Percentiles rank a stretch among this genome's conserved stretches.
Evolutionary conservation across 352 stramenopile genomes (phyloP).

Genomic region (Phytophthora sansomeana): DNA sequence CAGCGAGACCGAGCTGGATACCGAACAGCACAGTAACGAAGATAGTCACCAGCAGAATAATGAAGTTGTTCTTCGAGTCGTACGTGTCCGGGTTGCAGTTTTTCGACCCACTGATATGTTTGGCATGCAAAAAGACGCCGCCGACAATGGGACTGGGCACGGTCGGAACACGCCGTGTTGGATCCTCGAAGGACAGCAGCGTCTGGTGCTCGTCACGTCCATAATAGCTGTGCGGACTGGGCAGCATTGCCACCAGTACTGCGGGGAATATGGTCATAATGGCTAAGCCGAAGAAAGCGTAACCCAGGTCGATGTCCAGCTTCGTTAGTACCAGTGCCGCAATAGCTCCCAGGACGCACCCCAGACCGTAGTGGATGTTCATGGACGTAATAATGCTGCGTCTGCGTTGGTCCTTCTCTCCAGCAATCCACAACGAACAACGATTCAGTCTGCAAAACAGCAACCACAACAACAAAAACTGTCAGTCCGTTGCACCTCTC

Average conservation of each 20-base stretch:
- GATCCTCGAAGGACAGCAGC: slow-evolving; percentile 74
- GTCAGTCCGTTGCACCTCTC: slow-evolving; percentile 1
- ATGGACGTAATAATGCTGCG: slow-evolving; percentile 79
- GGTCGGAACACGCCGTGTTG: slow-evolving; percentile 75
- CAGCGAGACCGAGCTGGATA: slow-evolving; percentile 77
- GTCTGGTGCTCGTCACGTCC: slow-evolving; percentile 70
- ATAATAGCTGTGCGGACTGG: slow-evolving; percentile 53
- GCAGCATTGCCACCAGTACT: slow-evolving; percentile 47
- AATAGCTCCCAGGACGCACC: slow-evolving; percentile 61
- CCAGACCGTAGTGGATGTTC: slow-evolving; percentile 76
- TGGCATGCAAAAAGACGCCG: slow-evolving; percentile 84
- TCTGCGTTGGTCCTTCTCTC: slow-evolving; percentile 71
- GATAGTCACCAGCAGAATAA: slow-evolving; percentile 87
- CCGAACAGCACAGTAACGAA: slow-evolving; percentile 80
- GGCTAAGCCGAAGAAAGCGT: slow-evolving; percentile 68
- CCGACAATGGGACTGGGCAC: slow-evolving; percentile 83
- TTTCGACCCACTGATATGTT: slow-evolving; percentile 72
- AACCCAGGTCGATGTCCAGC: slow-evolving; percentile 57
- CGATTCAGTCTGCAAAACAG: slow-evolving; percentile 57
- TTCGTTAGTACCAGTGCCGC: slow-evolving; percentile 59
- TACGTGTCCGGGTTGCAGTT: slow-evolving; percentile 87
- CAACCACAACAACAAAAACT: slow-evolving; percentile 4
- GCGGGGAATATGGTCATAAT: slow-evolving; percentile 53
- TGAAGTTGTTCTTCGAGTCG: slow-evolving; percentile 85
- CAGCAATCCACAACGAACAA: slow-evolving; percentile 73